These are phyloP conservation scores for Starmerella khaoyaiensis DNA, from an alignment of 805 yeast species.

Conservation along the genomic window DNA sequence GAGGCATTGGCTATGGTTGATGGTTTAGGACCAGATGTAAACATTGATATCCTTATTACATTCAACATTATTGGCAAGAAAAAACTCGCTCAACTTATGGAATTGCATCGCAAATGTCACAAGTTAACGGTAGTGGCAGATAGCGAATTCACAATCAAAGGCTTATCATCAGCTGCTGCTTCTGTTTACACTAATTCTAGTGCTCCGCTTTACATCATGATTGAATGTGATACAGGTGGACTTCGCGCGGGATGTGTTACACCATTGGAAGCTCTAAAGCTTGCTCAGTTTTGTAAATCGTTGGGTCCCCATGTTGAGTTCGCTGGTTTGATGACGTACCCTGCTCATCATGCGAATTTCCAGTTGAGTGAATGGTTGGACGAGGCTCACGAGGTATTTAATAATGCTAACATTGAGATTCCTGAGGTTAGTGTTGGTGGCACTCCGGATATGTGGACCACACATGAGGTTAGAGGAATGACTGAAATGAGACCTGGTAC, in stretches of 20 bases:
- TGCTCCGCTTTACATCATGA: slow-evolving; percentile 7
- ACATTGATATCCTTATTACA: slow-evolving; percentile 11
- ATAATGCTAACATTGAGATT: slow-evolving; percentile 1
- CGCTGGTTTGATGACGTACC: slow-evolving; percentile 16
- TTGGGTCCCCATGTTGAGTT: slow-evolving; percentile 5
- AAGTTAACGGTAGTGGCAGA: slow-evolving; percentile 14
- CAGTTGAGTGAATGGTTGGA: slow-evolving; percentile 8
- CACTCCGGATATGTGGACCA: slow-evolving; percentile 17
- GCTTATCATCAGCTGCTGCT: slow-evolving; percentile 9
- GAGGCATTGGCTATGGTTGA: slow-evolving; percentile 14
- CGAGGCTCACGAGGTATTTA: slow-evolving; percentile 5
- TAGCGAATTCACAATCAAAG: slow-evolving; percentile 3
- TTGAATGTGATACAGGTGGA: slow-evolving; percentile 18
- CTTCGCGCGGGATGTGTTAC: slow-evolving; percentile 14
- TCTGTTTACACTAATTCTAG: not conserved
- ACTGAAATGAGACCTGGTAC: slow-evolving; percentile 18
- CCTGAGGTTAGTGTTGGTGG: slow-evolving; percentile 14
- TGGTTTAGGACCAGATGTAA: slow-evolving; percentile 6
- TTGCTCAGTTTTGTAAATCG: slow-evolving; percentile 4
- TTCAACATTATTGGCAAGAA: slow-evolving; percentile 14
- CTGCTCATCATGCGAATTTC: slow-evolving; percentile 6
- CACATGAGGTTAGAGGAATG: slow-evolving; percentile 9
- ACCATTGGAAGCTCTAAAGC: slow-evolving; percentile 10
- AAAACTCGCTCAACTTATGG: slow-evolving; percentile 8
- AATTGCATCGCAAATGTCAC: slow-evolving; percentile 5